Conservation (phyloP, 2,329 filamentous ascomycete genomes). For the Alternaria viburni region DNA sequence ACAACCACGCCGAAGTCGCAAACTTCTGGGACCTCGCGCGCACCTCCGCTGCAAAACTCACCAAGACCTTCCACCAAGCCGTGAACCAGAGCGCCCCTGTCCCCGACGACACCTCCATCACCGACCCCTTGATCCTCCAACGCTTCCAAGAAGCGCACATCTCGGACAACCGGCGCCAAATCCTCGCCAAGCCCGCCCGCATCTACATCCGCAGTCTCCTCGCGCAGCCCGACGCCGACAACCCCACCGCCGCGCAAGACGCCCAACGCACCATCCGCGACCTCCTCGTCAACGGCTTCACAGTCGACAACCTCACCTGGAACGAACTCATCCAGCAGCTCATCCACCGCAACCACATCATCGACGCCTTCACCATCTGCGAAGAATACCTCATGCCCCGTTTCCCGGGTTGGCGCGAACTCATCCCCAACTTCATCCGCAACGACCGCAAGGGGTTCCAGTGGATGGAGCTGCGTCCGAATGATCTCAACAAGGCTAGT, state of each 20-base stretch:
- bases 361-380: constrained; percentile 74
- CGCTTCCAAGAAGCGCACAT: constrained; percentile 30
- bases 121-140: constrained; percentile 27
- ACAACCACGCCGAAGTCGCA: constrained; percentile 66
- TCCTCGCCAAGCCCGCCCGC: constrained; percentile 57
- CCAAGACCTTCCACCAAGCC: constrained; percentile 39
- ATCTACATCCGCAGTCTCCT: constrained; percentile 61
- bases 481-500: constrained; percentile 27
- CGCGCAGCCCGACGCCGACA: constrained; percentile 49
- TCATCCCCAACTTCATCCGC: constrained; percentile 32
- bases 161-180: constrained; percentile 52
- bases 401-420: constrained; percentile 74
- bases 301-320: constrained; percentile 78
- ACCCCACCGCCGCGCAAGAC: constrained; percentile 32
- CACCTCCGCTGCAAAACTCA: constrained; percentile 55
- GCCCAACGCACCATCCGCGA: constrained; percentile 53
- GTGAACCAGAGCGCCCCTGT: constrained; percentile 42
- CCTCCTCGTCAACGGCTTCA: constrained; percentile 72
- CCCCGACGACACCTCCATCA: constrained; percentile 23
- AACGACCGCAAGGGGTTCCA: constrained; percentile 28
- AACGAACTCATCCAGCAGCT: constrained; percentile 77
- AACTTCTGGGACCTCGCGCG: constrained; percentile 71
- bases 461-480: constrained; percentile 38
- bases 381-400: constrained; percentile 78
- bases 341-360: constrained; percentile 62